phyloP scores from a whole-genome alignment of 164 flowering plant genomes.

The Macadamia tetraphylla region DNA sequence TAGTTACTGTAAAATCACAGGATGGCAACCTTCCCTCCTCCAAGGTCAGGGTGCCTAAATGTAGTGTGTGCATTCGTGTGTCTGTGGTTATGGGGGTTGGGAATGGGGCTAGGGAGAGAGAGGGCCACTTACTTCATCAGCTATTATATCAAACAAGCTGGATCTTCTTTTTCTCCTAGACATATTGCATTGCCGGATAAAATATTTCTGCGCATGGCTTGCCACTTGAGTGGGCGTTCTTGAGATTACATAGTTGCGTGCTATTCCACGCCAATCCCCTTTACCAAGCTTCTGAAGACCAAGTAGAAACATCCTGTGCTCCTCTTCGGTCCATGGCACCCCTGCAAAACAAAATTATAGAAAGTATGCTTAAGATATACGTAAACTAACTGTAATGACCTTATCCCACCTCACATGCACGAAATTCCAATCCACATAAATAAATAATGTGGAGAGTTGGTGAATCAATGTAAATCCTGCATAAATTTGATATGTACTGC shows the following conservation, averaged over 20 bases:
- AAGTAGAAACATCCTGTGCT: constrained; percentile 82
- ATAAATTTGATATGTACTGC: too few species aligned
- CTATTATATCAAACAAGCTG: constrained; percentile 80
- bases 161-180: constrained; percentile 82
- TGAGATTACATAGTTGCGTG: constrained; percentile 76
- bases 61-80: not conserved
- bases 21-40: too few species aligned
- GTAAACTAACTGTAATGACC: not conserved
- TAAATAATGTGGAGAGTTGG: too few species aligned
- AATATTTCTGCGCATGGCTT: constrained; percentile 91
- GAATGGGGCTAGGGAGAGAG: not conserved
- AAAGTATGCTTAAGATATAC: not conserved
- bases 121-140: constrained; percentile 61
- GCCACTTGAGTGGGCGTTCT: constrained; percentile 96
- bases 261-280: constrained; percentile 96
- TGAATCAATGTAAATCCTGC: too few species aligned
- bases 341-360: constrained; percentile 37
- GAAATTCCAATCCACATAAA: not conserved
- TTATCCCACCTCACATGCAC: not conserved
- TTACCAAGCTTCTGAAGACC: constrained; percentile 89
- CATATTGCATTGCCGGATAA: constrained; percentile 69
- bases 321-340: constrained; percentile 90
- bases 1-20: too few species aligned
- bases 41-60: too few species aligned
- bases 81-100: too few species aligned